phyloP scores from a whole-genome alignment of 2,329 filamentous ascomycete genomes.

The Fusarium penzigii region DNA sequence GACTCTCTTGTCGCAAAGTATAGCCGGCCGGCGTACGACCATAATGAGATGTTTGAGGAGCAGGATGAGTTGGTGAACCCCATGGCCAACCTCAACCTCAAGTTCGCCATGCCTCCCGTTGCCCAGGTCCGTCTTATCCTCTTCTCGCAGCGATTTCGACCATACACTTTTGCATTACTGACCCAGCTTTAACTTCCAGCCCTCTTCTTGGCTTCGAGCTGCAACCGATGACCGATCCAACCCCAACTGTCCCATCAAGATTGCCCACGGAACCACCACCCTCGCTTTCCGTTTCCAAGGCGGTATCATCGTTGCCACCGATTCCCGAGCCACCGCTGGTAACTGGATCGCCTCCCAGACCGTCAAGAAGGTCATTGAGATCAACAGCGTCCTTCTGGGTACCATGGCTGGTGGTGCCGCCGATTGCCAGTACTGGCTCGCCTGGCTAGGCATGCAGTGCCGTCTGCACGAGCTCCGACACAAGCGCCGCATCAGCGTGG shows the following conservation, averaged over 20 bases:
- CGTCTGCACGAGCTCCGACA: slow-evolving; percentile 98
- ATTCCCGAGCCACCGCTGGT: slow-evolving; percentile 94
- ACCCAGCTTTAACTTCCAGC: slow-evolving; percentile 49
- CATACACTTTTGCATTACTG: slow-evolving; percentile 5
- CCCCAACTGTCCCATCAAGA: slow-evolving; percentile 97
- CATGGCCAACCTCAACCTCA: slow-evolving; percentile 78
- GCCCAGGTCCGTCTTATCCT: slow-evolving; percentile 66
- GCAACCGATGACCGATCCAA: slow-evolving; percentile 97
- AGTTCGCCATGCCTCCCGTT: slow-evolving; percentile 93
- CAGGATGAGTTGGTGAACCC: slow-evolving; percentile 74
- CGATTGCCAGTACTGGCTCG: slow-evolving; percentile 99
- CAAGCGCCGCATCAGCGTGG: slow-evolving; percentile 97
- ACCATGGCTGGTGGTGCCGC: slow-evolving; percentile 99
- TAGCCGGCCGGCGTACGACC: slow-evolving; percentile 73
- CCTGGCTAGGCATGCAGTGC: slow-evolving; percentile 98
- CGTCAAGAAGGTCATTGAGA: slow-evolving; percentile 99
- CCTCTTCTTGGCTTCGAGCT: slow-evolving; percentile 91
- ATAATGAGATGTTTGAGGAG: slow-evolving; percentile 69
- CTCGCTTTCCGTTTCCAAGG: slow-evolving; percentile 97
- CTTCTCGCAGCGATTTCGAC: not conserved
- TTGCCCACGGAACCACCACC: slow-evolving; percentile 97
- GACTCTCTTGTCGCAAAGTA: slow-evolving; percentile 92
- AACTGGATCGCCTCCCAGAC: slow-evolving; percentile 99
- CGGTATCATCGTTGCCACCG: slow-evolving; percentile 96
- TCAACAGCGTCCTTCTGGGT: slow-evolving; percentile 89